Evolutionary conservation across 345 rosid genomes (phyloP).

Genomic region (Salix koriyanagi): DNA sequence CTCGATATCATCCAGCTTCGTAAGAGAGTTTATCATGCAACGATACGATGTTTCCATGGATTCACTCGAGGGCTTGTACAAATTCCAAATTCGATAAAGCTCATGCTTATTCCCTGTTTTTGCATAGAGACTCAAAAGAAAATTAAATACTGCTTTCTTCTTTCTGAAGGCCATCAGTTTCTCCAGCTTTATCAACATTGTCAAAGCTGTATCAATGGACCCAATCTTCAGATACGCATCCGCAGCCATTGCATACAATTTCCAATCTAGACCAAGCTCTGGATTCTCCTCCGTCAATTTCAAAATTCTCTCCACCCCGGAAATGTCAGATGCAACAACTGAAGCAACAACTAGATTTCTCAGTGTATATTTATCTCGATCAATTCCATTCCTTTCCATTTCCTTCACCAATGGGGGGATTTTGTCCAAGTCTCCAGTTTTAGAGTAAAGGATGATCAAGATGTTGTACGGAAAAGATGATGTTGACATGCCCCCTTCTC

Average conservation of each 20-base stretch:
- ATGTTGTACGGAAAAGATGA: constrained; percentile 23
- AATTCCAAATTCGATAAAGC: constrained; percentile 28
- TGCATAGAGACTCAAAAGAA: constrained; percentile 20
- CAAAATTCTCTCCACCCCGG: constrained; percentile 21
- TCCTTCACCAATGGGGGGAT: constrained; percentile 16
- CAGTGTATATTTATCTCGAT: constrained; percentile 17
- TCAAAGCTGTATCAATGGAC: constrained; percentile 14
- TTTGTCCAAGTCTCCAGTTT: constrained; percentile 14
- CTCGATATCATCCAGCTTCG: constrained; percentile 26
- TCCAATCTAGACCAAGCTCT: constrained; percentile 8
- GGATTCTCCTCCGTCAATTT: constrained; percentile 5
- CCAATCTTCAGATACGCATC: constrained; percentile 26
- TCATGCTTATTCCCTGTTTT: constrained; percentile 17
- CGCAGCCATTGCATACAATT: constrained; percentile 18
- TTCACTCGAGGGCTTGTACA: constrained; percentile 3
- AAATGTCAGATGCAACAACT: constrained; percentile 17
- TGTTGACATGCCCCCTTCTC: constrained; percentile 5
- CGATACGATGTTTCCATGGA: neutral
- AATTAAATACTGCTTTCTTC: neutral
- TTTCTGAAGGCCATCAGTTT: neutral
- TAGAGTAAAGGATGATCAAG: constrained; percentile 17
- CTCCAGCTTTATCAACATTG: constrained; percentile 24
- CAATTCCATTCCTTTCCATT: constrained; percentile 24
- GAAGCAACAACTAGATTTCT: constrained; percentile 7
- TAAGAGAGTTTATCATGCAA: constrained; percentile 18